Evolutionary conservation across 495 filamentous ascomycete genomes (phyloP).

Genomic region (Annulohypoxylon maeteangense): DNA sequence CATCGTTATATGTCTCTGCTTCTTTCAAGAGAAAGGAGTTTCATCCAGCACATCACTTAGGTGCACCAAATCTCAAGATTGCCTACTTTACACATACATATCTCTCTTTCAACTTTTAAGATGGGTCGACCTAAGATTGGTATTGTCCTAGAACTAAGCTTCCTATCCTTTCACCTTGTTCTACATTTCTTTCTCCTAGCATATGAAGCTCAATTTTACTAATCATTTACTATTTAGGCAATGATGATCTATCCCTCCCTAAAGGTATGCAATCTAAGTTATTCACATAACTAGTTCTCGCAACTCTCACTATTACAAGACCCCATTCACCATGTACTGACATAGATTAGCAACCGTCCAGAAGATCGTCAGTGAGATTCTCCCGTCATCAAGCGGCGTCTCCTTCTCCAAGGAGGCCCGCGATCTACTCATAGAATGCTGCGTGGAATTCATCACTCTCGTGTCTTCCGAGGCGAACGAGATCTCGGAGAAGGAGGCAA

Average conservation of each 20-base stretch:
- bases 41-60: neutral
- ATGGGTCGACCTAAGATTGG: constrained; percentile 24
- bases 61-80: neutral
- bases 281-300: neutral
- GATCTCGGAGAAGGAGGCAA: constrained; percentile 96
- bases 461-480: constrained; percentile 98
- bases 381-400: constrained; percentile 70
- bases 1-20: neutral
- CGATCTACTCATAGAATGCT: constrained; percentile 96
- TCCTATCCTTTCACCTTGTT: neutral
- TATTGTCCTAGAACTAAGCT: constrained; percentile 4
- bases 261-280: constrained; percentile 71
- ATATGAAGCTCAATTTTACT: constrained; percentile 29
- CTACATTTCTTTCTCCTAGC: constrained; percentile 6
- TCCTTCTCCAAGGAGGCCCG: constrained; percentile 93
- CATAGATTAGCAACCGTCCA: constrained; percentile 82
- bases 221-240: constrained; percentile 62
- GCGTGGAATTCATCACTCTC: constrained; percentile 98
- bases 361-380: constrained; percentile 96
- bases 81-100: neutral
- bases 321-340: constrained; percentile 14
- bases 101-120: neutral
- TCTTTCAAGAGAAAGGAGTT: neutral
- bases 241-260: constrained; percentile 92
- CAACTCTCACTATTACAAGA: neutral